phyloP scores from a whole-genome alignment of 2,329 filamentous ascomycete species.

The Venturia aucupariae region DNA sequence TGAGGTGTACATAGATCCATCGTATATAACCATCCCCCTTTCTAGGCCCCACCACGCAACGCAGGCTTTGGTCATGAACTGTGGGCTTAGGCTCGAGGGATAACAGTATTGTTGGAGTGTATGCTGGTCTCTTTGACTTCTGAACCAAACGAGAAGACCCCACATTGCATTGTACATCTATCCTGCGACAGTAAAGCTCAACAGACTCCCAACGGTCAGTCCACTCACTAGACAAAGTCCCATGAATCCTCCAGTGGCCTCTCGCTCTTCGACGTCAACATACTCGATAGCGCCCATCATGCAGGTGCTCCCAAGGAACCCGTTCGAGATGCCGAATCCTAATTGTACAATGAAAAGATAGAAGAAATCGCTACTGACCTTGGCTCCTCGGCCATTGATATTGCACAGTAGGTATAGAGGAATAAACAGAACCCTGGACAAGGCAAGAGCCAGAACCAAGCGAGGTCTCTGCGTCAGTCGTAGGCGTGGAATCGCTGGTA shows the following conservation, averaged over 20 bases:
- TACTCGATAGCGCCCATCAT: slow-evolving; percentile 86
- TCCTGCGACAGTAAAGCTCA: slow-evolving; percentile 61
- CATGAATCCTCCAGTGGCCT: slow-evolving; percentile 92
- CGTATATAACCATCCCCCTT: too few species aligned
- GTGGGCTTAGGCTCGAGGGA: too few species aligned
- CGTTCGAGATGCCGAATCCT: slow-evolving; percentile 75
- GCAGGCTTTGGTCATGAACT: too few species aligned
- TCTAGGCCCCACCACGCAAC: too few species aligned
- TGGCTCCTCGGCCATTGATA: slow-evolving; percentile 62
- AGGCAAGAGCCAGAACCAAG: slow-evolving; percentile 56
- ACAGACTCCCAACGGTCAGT: slow-evolving; percentile 71
- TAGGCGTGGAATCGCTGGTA: slow-evolving; percentile 50
- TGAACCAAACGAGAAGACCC: too few species aligned
- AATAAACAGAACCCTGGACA: slow-evolving; percentile 61
- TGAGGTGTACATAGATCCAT: too few species aligned
- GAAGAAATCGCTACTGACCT: slow-evolving; percentile 72
- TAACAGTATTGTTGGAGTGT: too few species aligned
- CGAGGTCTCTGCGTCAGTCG: slow-evolving; percentile 53
- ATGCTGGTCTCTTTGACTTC: too few species aligned
- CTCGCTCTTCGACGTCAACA: slow-evolving; percentile 73
- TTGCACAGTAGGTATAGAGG: slow-evolving; percentile 90
- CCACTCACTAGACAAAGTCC: slow-evolving; percentile 79
- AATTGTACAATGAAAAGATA: slow-evolving; percentile 79
- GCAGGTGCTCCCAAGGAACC: slow-evolving; percentile 74
- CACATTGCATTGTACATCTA: background rate